Evolutionary conservation across 2,329 filamentous ascomycete species (phyloP), one percentile per base, ranked within the genome.

Genomic region (Diaporthe eres): DNA sequence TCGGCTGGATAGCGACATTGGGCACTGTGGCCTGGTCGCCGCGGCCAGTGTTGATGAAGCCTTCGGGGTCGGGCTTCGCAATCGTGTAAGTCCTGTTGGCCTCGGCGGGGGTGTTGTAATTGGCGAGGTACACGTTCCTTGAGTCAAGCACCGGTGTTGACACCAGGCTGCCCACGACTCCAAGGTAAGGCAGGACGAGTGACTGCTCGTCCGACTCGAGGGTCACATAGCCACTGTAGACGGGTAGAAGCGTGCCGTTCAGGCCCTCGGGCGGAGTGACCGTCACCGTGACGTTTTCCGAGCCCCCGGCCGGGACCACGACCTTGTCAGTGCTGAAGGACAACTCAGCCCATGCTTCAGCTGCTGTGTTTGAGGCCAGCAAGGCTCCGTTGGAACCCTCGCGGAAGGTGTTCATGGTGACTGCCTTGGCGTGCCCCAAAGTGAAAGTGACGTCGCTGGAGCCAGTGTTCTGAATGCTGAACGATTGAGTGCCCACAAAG

Each of bases 161-260:
- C 34, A 76, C 74, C 78, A 83, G 76, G 73, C 78, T 78, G 19
- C 81, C 81, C 4, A 78, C 81, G 13, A 85, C 77, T 22, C 85
- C 85, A 34, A 84, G 80, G 78, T 87, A 87, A 4, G 85, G 85
- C 12, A 87, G 77, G 9, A 80, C 80, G 31, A 86, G 80, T 22
- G 79, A 77, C 17, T 83, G 82, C 25, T 81, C 82, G 55, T 83
- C 84, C 47, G 82, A 83, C 71, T 83, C 83, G 67, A 87, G 78
- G 28, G 84, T 81, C 65, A 87, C 80, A 80, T 83, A 86, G 34
- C 86, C 86, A 31, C 83, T 84, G 79, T 86, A 87, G 17, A 87
- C 81, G 9, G 85, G 85, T 44, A 83, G 75, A 25, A 78, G 80
- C 5, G 79, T 76, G 8, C 76, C 72, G 61, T 83, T 77, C 4